Percentiles rank a stretch among this genome's conserved stretches.
Conservation (phyloP, 73 alveolate species). For the Stentor roeselii region DNA sequence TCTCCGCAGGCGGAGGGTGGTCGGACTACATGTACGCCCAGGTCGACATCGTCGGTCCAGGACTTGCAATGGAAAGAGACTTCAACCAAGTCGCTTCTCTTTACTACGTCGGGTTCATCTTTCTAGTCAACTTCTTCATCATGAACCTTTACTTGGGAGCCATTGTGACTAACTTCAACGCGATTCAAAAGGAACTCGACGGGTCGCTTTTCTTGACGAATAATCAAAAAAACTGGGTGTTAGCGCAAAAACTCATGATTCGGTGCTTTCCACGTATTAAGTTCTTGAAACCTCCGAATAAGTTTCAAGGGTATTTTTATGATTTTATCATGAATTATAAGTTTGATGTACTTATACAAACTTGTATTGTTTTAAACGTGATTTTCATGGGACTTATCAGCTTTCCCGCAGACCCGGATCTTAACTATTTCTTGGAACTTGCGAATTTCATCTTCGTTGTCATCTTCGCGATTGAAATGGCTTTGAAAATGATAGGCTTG, state of each 20-base stretch:
- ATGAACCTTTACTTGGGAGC: constrained; percentile 53
- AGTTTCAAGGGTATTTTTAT: too few relatives aligned
- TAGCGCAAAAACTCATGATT: constrained; percentile 38
- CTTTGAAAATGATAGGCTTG: constrained; percentile 70
- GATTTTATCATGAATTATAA: too few relatives aligned
- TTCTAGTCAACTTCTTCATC: constrained; percentile 57
- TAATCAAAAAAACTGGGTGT: constrained; percentile 54
- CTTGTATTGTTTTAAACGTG: constrained; percentile 30
- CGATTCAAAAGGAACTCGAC: constrained; percentile 34
- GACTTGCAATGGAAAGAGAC: constrained; percentile 33
- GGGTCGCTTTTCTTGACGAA: constrained; percentile 44
- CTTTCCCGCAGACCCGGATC: too few relatives aligned
- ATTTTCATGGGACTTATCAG: constrained; percentile 35
- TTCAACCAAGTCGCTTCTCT: constrained; percentile 35
- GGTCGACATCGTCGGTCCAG: too few relatives aligned
- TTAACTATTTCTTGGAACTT: too few relatives aligned
- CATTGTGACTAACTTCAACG: constrained; percentile 53
- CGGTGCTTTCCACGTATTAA: constrained; percentile 20
- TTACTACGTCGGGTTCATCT: constrained; percentile 44
- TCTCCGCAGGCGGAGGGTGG: constrained; percentile 60
- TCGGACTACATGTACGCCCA: constrained; percentile 44
- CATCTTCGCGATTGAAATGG: constrained; percentile 83
- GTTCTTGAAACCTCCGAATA: constrained; percentile 20
- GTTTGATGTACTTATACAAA: constrained; percentile 32
- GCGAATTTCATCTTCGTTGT: constrained; percentile 71